Evolutionary conservation across 441 rosid genomes (phyloP).

Genomic region (Erodium texanum): DNA sequence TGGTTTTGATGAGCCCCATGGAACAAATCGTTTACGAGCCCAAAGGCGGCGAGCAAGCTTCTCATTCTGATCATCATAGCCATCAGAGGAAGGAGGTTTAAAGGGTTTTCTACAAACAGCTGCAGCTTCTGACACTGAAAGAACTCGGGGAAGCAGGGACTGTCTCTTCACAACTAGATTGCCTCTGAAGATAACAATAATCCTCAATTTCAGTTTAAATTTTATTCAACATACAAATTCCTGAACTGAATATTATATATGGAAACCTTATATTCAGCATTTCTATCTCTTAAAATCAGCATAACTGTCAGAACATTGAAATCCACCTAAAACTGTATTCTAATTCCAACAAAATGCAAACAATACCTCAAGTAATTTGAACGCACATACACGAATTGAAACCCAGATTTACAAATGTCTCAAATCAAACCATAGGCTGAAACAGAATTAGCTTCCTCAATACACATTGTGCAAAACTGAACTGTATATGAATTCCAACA

Average conservation of each 20-base stretch:
- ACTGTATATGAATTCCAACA: not conserved
- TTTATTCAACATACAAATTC: not conserved
- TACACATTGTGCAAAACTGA: not conserved
- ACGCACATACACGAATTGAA: not conserved
- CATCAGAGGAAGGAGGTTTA: conserved; percentile 70
- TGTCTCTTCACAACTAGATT: conserved; percentile 76
- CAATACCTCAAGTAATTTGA: too few relatives aligned
- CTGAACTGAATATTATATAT: not conserved
- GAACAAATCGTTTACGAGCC: conserved; percentile 86
- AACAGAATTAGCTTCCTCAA: not conserved
- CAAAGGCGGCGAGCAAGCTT: conserved; percentile 73
- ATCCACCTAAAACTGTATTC: not conserved
- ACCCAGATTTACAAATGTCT: not conserved
- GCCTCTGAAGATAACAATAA: conserved; percentile 41
- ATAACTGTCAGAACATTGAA: not conserved
- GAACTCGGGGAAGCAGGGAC: conserved; percentile 74
- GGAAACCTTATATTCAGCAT: not conserved
- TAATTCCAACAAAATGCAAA: not conserved
- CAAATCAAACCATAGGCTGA: not conserved
- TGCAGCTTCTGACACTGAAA: conserved; percentile 79
- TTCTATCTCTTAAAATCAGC: not conserved
- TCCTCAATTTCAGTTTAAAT: conserved; percentile 5
- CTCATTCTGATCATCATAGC: conserved; percentile 45
- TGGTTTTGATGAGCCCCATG: conserved; percentile 81
- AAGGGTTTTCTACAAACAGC: conserved; percentile 90